Evolutionary conservation across 768 basidiomycete species (phyloP), one percentile per base, ranked within the genome.

Genomic region (Phanerochaete carnosa): DNA sequence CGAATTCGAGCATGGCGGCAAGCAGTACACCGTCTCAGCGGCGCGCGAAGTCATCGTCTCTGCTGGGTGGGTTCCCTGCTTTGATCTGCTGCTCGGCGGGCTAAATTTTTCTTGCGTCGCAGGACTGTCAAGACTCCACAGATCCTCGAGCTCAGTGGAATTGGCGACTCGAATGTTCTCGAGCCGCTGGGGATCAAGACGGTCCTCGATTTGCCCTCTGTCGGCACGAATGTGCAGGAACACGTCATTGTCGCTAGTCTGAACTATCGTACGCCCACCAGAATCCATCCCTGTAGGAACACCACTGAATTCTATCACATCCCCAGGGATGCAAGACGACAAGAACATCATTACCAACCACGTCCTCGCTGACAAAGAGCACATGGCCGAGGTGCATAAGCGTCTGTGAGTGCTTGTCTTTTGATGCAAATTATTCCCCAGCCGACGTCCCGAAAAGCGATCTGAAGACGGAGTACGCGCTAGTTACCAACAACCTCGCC

Each of bases 191-290:
- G 72, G 9, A 73, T 84, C 55, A 60, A 69, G 1, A 65, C 69
- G 26, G 63, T 70, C 43, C 59, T 80, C 25, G 75, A 80, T 52
- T 73, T 82, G 2, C 80, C 80, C 1, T 72, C 73, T 43, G 82
- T 84, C 32, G 82, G 81, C n/a, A 73, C 75, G 68, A 81, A 79
- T 65, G 62, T 79, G 51, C 80, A 77, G 52, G 61, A 63, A 25
- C 65, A 61, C 8, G 57, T 74, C 49, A 68, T 78, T 29, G 60
- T 7, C 39, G 11, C 39, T 19, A 43, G 11, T 4, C 16, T 43
- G 19, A 43, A 4, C 4, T 43, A 43, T 19, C 39, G 39, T 43
- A 43, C 19, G 39, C 19, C n/a, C 19, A 19, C 19, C 19, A 12
- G 11, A 7, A 7, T 15, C 15, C 33, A 15, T 35, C 15, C 15